Evolutionary conservation across 2,329 filamentous ascomycete genomes (phyloP).

Genomic region (Tricladium varicosporioides): DNA sequence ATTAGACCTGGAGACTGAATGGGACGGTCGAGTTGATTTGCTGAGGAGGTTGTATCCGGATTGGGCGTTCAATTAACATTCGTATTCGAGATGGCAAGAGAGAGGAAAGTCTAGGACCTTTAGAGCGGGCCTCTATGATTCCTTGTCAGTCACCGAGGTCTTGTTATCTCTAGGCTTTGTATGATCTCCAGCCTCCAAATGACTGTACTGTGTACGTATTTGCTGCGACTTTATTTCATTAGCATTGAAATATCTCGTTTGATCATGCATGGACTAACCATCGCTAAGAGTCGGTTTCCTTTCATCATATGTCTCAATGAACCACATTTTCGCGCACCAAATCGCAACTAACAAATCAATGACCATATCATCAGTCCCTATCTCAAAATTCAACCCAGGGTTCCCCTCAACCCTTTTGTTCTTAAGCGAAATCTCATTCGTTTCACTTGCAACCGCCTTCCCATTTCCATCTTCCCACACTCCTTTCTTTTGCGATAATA

Average conservation of each 20-base stretch:
- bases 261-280: background rate
- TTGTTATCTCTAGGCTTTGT: too few relatives aligned
- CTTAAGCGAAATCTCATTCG: constrained; percentile 2
- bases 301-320: constrained; percentile 4
- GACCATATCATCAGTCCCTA: constrained; percentile 2
- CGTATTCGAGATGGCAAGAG: background rate
- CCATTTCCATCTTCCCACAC: constrained; percentile 12
- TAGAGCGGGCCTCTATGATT: background rate
- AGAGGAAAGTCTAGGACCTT: background rate
- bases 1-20: background rate
- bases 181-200: too few relatives aligned
- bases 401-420: constrained; percentile 6
- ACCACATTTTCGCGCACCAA: constrained; percentile 19
- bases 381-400: constrained; percentile 7
- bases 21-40: background rate
- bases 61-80: background rate
- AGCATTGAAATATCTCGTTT: background rate
- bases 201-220: too few relatives aligned
- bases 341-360: constrained; percentile 15
- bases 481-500: constrained; percentile 7
- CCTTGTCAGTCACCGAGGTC: too few relatives aligned
- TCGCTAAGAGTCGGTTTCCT: background rate
- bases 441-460: constrained; percentile 8
- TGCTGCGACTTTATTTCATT: background rate
- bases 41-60: background rate